Evolutionary conservation across 495 filamentous ascomycete genomes (phyloP).

Genomic region (Annulohypoxylon maeteangense): DNA sequence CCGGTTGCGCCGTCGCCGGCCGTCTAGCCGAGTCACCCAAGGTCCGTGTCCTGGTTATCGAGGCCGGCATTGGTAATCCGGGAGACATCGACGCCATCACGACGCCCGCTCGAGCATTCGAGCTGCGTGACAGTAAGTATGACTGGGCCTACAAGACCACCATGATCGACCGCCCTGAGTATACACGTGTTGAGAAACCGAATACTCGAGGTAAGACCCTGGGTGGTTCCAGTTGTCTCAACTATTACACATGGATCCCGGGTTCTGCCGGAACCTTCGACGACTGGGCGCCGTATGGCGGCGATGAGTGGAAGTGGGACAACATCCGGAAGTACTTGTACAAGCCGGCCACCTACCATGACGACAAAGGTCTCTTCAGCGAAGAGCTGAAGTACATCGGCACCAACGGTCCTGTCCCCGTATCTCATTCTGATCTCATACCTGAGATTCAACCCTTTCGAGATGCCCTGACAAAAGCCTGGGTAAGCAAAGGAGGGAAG

Average conservation of each 20-base stretch:
- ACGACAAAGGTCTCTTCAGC: conserved; percentile 57
- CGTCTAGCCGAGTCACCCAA: conserved; percentile 67
- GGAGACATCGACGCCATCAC: conserved; percentile 68
- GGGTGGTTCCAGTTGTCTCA: conserved; percentile 68
- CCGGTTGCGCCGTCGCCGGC: conserved; percentile 66
- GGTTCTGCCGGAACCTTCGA: conserved; percentile 70
- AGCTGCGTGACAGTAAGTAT: conserved; percentile 65
- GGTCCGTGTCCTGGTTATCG: conserved; percentile 64
- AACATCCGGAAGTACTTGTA: conserved; percentile 60
- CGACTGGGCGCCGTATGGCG: conserved; percentile 63
- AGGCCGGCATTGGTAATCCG: conserved; percentile 66
- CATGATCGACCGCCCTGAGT: conserved; percentile 70
- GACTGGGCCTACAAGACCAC: conserved; percentile 74
- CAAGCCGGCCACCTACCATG: conserved; percentile 67
- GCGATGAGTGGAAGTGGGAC: conserved; percentile 59
- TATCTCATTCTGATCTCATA: conserved; percentile 66
- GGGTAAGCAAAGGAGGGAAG: conserved; percentile 63
- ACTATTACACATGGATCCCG: conserved; percentile 71
- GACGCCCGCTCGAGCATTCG: conserved; percentile 63
- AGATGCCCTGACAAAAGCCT: conserved; percentile 65
- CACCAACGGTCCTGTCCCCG: conserved; percentile 60
- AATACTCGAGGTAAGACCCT: conserved; percentile 70
- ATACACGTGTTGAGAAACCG: conserved; percentile 70
- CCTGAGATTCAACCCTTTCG: conserved; percentile 66
- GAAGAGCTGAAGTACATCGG: conserved; percentile 61